Evolutionary conservation across 1,139 yeast species (phyloP).

Genomic region (Blastobotrys elegans): DNA sequence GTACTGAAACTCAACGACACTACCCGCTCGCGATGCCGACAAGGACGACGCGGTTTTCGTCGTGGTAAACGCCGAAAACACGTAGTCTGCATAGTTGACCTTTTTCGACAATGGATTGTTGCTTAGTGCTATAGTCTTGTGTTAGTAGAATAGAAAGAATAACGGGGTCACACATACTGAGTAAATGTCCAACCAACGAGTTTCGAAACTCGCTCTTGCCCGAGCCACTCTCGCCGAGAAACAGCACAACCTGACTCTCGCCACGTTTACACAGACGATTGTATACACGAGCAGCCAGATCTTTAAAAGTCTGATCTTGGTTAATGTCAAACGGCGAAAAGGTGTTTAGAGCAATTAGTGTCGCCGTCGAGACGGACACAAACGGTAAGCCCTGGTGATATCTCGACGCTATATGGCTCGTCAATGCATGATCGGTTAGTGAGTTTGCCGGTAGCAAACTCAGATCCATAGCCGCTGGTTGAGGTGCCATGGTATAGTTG

Average conservation of each 20-base stretch:
- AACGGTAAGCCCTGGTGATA: slow-evolving; percentile 41
- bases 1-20: slow-evolving; percentile 39
- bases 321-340: slow-evolving; percentile 36
- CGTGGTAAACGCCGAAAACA: slow-evolving; percentile 38
- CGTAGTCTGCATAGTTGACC: slow-evolving; percentile 34
- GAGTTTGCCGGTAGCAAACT: slow-evolving; percentile 35
- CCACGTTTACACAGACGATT: slow-evolving; percentile 37
- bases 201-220: slow-evolving; percentile 39
- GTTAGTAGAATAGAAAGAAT: no score
- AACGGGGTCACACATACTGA: no score
- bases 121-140: slow-evolving; percentile 30
- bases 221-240: slow-evolving; percentile 39
- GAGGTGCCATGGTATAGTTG: slow-evolving; percentile 30
- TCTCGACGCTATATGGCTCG: slow-evolving; percentile 41
- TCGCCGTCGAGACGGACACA: slow-evolving; percentile 36
- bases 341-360: slow-evolving; percentile 39
- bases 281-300: slow-evolving; percentile 37
- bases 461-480: slow-evolving; percentile 34
- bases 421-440: slow-evolving; percentile 38
- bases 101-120: slow-evolving; percentile 37
- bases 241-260: slow-evolving; percentile 38
- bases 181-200: slow-evolving; percentile 30
- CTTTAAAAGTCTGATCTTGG: slow-evolving; percentile 38
- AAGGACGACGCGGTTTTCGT: slow-evolving; percentile 36
- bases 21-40: slow-evolving; percentile 37